These are phyloP conservation scores for Pythium biforme DNA, from an alignment of 352 stramenopile species.

Conservation along the genomic window DNA sequence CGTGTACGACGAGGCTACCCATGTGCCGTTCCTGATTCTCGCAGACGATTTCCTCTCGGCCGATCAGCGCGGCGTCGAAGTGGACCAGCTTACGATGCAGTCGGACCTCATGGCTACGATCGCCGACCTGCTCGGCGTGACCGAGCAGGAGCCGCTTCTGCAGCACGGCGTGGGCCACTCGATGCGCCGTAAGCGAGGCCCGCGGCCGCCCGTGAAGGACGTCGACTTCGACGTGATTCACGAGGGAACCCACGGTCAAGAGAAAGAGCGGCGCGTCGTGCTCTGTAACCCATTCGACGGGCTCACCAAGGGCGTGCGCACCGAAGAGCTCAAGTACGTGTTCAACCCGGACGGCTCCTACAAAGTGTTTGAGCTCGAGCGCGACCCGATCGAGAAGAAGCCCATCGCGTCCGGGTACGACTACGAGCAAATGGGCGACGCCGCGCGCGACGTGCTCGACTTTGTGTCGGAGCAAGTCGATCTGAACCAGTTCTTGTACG, in stretches of 20 bases:
- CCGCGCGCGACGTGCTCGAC: conserved; percentile 44
- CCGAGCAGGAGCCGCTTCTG: conserved; percentile 42
- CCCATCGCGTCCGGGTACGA: conserved; percentile 60
- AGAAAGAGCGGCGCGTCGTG: conserved; percentile 44
- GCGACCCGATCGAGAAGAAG: conserved; percentile 51
- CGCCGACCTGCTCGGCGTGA: conserved; percentile 60
- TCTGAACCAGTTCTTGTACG: conserved; percentile 71
- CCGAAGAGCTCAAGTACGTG: conserved; percentile 71
- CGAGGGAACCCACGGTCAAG: conserved; percentile 9
- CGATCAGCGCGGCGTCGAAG: conserved; percentile 40
- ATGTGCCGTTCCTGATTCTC: conserved; percentile 64
- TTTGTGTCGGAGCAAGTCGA: conserved; percentile 57
- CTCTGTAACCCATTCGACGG: conserved; percentile 75
- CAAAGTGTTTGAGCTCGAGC: conserved; percentile 57
- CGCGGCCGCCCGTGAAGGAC: conserved; percentile 7
- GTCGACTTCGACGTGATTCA: conserved; percentile 14
- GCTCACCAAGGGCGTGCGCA: conserved; percentile 62
- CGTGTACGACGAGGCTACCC: conserved; percentile 60
- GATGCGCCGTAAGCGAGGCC: conserved; percentile 51
- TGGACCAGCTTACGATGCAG: conserved; percentile 68
- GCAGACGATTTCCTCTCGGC: conserved; percentile 60
- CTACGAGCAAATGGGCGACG: conserved; percentile 53
- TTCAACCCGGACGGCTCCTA: conserved; percentile 63
- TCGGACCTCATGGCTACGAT: conserved; percentile 74
- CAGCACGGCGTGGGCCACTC: conserved; percentile 72